Evolutionary conservation across 2,329 filamentous ascomycete species (phyloP).

Genomic region (Blastomyces percursus): DNA sequence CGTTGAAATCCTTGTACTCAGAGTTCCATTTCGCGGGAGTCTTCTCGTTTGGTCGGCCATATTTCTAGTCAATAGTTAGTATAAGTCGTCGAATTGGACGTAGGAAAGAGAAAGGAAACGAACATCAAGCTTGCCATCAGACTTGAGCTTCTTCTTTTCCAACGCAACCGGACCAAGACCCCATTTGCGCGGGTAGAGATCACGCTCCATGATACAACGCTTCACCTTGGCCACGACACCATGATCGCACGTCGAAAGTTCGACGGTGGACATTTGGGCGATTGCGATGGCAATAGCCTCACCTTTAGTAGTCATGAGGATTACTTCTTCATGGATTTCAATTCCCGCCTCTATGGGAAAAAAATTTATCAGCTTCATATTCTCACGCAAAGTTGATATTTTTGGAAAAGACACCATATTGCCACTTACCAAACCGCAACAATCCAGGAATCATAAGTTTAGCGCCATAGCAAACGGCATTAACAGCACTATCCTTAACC

Average conservation of each 20-base stretch:
- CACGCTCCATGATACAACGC: conserved; percentile 99
- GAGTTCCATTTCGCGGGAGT: conserved; percentile 89
- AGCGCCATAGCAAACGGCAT: conserved; percentile 95
- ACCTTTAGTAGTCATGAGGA: conserved; percentile 98
- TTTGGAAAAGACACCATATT: conserved; percentile 12
- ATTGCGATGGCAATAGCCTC: conserved; percentile 96
- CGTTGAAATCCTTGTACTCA: conserved; percentile 83
- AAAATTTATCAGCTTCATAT: background rate
- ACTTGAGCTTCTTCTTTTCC: conserved; percentile 99
- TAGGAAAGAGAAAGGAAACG: conserved; percentile 20
- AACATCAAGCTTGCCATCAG: conserved; percentile 85
- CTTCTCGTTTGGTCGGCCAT: conserved; percentile 77
- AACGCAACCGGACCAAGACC: conserved; percentile 83
- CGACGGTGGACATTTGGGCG: conserved; percentile 94
- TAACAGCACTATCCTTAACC: conserved; percentile 93
- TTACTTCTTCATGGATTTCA: conserved; percentile 90
- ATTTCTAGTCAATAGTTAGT: conserved; percentile 54
- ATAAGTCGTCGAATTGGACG: conserved; percentile 1
- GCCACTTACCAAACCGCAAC: conserved; percentile 64
- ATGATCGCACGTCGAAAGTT: conserved; percentile 94
- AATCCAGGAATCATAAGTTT: conserved; percentile 98
- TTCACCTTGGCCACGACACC: conserved; percentile 98
- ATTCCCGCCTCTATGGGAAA: conserved; percentile 61
- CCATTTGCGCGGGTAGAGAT: conserved; percentile 94
- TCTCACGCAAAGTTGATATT: background rate